Evolutionary conservation across 2,329 filamentous ascomycete genomes (phyloP).

Genomic region (Epichloe gansuensis): DNA sequence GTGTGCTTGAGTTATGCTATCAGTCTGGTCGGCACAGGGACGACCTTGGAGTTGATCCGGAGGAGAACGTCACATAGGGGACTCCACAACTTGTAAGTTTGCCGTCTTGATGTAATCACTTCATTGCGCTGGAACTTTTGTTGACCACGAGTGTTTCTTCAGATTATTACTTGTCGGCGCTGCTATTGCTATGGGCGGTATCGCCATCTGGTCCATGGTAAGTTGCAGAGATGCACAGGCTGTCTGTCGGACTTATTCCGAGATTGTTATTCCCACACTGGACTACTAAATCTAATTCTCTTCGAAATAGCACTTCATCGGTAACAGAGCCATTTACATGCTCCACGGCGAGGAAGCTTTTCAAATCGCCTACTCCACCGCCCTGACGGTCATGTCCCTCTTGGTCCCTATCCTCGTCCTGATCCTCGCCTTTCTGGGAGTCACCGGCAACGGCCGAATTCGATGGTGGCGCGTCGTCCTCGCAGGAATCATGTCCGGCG

Average conservation of each 20-base stretch:
- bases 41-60: constrained; percentile 73
- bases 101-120: no score
- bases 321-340: constrained; percentile 64
- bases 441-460: constrained; percentile 45
- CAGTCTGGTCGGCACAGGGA: constrained; percentile 64
- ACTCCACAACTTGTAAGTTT: constrained; percentile 54
- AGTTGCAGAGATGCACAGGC: constrained; percentile 7
- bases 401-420: constrained; percentile 67
- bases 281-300: neutral
- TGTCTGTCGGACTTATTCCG: no score
- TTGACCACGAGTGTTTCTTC: neutral
- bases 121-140: neutral
- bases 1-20: constrained; percentile 64
- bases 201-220: constrained; percentile 63
- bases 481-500: constrained; percentile 59
- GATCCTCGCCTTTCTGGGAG: constrained; percentile 58
- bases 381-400: constrained; percentile 63
- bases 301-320: constrained; percentile 38
- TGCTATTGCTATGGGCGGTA: constrained; percentile 60
- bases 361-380: constrained; percentile 61
- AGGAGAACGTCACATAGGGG: constrained; percentile 58
- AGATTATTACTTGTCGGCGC: constrained; percentile 53
- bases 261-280: neutral
- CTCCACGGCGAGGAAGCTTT: constrained; percentile 46
- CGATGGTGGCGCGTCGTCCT: constrained; percentile 44